Evolutionary conservation across 2,329 filamentous ascomycete genomes (phyloP).

Genomic region (Byssothecium circinans): DNA sequence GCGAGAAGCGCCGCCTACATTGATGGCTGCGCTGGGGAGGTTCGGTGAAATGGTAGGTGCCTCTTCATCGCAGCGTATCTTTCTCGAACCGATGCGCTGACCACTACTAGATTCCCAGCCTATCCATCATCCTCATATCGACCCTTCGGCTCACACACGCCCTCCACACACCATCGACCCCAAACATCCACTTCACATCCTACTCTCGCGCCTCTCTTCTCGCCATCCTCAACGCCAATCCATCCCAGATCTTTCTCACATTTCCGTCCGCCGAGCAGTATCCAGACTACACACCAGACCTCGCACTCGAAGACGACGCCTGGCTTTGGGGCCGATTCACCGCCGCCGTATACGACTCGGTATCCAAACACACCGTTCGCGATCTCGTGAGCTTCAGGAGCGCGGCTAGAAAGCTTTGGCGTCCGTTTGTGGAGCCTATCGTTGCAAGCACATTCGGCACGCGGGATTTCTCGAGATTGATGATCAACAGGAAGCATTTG

Average conservation of each 20-base stretch:
- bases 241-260: constrained; percentile 51
- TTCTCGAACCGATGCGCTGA: not conserved
- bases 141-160: constrained; percentile 69
- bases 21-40: constrained; percentile 78
- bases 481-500: constrained; percentile 68
- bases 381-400: constrained; percentile 73
- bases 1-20: constrained; percentile 74
- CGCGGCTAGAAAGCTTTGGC: constrained; percentile 77
- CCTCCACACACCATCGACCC: constrained; percentile 69
- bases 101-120: constrained; percentile 67
- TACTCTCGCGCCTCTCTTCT: constrained; percentile 83
- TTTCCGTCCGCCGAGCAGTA: constrained; percentile 44
- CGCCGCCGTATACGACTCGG: constrained; percentile 81
- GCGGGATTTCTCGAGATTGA: constrained; percentile 80
- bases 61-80: not conserved
- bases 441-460: constrained; percentile 70
- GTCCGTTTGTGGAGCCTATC: constrained; percentile 78
- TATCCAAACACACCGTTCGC: constrained; percentile 77
- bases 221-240: constrained; percentile 64
- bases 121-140: constrained; percentile 77
- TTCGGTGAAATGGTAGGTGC: constrained; percentile 74
- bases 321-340: constrained; percentile 82
- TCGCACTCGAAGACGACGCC: constrained; percentile 59
- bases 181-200: constrained; percentile 79
- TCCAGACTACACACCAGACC: constrained; percentile 49